Base-by-base conservation (phyloP, 2,329 filamentous ascomycete species). In the Triangularia verruculosa region DNA sequence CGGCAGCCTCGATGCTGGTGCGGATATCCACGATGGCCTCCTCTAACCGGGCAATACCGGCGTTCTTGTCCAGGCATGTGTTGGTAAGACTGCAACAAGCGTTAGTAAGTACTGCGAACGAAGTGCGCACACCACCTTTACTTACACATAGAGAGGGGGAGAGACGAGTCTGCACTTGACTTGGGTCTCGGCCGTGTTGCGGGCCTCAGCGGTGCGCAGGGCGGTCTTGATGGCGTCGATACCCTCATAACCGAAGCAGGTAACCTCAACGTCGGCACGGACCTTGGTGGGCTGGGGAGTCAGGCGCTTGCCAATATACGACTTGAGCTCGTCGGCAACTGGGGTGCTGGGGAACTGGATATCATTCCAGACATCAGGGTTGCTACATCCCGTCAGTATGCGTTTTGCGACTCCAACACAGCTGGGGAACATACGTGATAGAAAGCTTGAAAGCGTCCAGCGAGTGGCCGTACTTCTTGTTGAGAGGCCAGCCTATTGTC, bases 101-200 rank as follows among this genome's bases (percentile, higher is more conserved):
- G 56, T 39, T 34, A 61, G 60, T 15, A 57, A n/a, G 9, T 39
- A 17, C 25, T 54, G 47, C 17, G 11, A 24, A 15, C 7, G 28
- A 12, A 12, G 3, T 13, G 30, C n/a, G n/a, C 11, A 32, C 39
- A 34, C n/a, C n/a, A n/a, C n/a, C n/a, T 12, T 11, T 9, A 68
- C 70, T 58, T 69, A 84, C 70, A 99, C 95, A 77, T 98, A 99
- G 64, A 99, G 87, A 32, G 95, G 96, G 52, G 95, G 95, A 25
- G 93, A 96, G n/a, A 99, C 95, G 58, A 99, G 89, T 81, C 93
- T 94, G 77, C 98, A 95, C 84, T 98, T 98, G 80, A 99, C 93
- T 78, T 96, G 92, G 72, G 89, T 95, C 62, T 97, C 93, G 61
- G 88, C 83, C 13, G 93, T 97, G 85, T 97, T 98, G 78, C 90